Percentiles rank a stretch among this genome's conserved stretches.
phyloP scores from a whole-genome alignment of 768 basidiomycete species.

The Strobilomyces echinocephalus region DNA sequence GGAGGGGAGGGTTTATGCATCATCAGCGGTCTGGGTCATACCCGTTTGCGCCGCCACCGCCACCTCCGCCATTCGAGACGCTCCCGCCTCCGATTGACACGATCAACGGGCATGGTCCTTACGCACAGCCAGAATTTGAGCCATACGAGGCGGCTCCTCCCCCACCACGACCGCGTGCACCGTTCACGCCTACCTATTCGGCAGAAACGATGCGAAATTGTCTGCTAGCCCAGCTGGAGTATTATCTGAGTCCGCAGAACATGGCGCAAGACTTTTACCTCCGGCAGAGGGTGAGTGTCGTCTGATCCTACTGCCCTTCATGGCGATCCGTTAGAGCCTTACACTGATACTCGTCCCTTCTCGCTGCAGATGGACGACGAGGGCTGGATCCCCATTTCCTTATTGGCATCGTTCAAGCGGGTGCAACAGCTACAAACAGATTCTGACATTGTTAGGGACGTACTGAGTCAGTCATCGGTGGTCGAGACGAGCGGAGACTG shows the following conservation, averaged over 20 bases:
- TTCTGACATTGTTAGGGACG: constrained; percentile 59
- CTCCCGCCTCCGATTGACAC: constrained; percentile 23
- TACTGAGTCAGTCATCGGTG: constrained; percentile 57
- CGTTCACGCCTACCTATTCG: constrained; percentile 47
- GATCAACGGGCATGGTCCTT: constrained; percentile 29
- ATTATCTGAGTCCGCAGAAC: constrained; percentile 88
- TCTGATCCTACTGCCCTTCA: neutral
- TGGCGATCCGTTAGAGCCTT: neutral
- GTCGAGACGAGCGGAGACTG: constrained; percentile 67
- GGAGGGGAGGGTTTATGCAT: constrained; percentile 31
- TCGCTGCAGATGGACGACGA: constrained; percentile 73
- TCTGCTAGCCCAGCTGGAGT: constrained; percentile 82
- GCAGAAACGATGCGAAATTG: constrained; percentile 64
- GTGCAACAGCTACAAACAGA: constrained; percentile 63
- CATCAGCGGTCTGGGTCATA: constrained; percentile 32
- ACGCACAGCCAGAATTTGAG: constrained; percentile 31
- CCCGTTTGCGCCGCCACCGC: constrained; percentile 18
- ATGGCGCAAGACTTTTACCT: constrained; percentile 84
- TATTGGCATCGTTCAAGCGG: constrained; percentile 87
- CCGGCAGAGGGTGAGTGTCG: constrained; percentile 59
- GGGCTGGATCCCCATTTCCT: constrained; percentile 80
- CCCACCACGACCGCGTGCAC: constrained; percentile 30
- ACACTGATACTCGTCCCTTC: neutral
- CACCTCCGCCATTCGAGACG: constrained; percentile 25
- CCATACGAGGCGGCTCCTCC: constrained; percentile 22